A percentile compares a stretch with the other conserved stretches of the same genome.
Conservation (phyloP, 2,329 filamentous ascomycete genomes). For the Diaporthe sp. region DNA sequence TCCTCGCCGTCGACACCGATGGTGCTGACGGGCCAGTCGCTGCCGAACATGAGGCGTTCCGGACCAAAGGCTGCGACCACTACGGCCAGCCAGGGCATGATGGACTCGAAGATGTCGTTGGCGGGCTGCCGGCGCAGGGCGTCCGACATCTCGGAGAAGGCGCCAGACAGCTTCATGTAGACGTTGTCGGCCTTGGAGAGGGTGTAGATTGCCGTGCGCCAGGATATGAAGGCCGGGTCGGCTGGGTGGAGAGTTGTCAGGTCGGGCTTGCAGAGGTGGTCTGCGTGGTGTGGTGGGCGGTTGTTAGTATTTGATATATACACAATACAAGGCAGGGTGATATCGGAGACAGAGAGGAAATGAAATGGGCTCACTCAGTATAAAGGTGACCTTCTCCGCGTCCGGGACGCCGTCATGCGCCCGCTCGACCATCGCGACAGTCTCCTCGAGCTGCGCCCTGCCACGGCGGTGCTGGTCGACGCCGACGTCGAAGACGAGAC, state of each 20-base stretch:
- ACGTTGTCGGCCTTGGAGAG: slow-evolving; percentile 73
- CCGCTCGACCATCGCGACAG: slow-evolving; percentile 74
- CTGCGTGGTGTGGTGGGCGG: slow-evolving; percentile 52
- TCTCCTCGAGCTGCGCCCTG: slow-evolving; percentile 77
- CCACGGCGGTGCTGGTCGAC: slow-evolving; percentile 85
- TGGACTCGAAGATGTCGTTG: slow-evolving; percentile 69
- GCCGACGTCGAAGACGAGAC: slow-evolving; percentile 83
- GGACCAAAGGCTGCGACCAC: slow-evolving; percentile 79
- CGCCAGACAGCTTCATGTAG: slow-evolving; percentile 75
- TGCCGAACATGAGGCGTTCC: slow-evolving; percentile 85
- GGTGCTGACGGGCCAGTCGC: slow-evolving; percentile 94
- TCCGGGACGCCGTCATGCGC: slow-evolving; percentile 71
- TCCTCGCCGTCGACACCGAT: slow-evolving; percentile 51
- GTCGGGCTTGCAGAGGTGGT: slow-evolving; percentile 92
- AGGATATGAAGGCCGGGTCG: slow-evolving; percentile 71
- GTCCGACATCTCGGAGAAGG: slow-evolving; percentile 80
- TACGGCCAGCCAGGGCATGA: slow-evolving; percentile 78
- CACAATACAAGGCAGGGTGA: background rate
- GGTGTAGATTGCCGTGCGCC: slow-evolving; percentile 75
- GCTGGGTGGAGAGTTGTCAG: slow-evolving; percentile 70
- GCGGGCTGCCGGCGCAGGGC: slow-evolving; percentile 59
- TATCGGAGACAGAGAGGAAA: background rate
- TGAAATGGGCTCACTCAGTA: slow-evolving; percentile 70
- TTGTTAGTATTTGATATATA: background rate
- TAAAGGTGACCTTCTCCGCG: slow-evolving; percentile 70